Base-by-base conservation (phyloP, 2,329 filamentous ascomycete genomes). In the Fusarium humuli region DNA sequence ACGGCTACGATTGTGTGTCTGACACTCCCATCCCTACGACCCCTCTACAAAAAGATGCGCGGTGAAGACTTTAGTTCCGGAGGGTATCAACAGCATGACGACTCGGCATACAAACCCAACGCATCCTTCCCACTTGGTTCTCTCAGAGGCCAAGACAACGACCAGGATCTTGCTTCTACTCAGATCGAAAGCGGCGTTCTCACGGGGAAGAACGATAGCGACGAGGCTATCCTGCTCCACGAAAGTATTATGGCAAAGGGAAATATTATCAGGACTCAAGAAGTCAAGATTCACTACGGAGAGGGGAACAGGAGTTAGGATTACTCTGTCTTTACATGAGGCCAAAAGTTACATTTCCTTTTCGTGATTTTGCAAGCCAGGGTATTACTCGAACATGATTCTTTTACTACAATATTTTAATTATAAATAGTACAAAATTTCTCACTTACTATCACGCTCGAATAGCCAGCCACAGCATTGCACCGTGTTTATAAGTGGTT, bases 1-100 rank as follows among this genome's bases (percentile, higher is more conserved):
- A 58, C 47, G 12, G 40, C 56, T 11, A 58, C 56, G 6, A 32
- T 58, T 9, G 56, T 58, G 9, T 58, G 56, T 41, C 20, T 58
- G 3, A 54, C 56, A 13, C 47, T 58, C 6, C 56, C 37, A 5
- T 49, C 47, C 7, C 7, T 54, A 4, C 47, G 47, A 13, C 47
- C 56, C 7, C 56, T 58, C 5, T 52, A 53, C 5, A 58, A 53
- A 4, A 57, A 57, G 34, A 25, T 57, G 16, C 46, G 46, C 9
- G 32, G 32, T 34, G 25, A 57, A 4, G 46, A 52, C 13, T 52
- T 47, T 3, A 57, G 55, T 16, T 52, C 55, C 1, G 46, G 25
- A 6, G 55, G 46, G 6, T 57, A 57, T 25, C 55, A 30, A 27
- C 55, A 52, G 4, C 46, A 57, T 4, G 34, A 52, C 16, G 55